A percentile compares a stretch with the other conserved stretches of the same genome.
Conservation (phyloP, 2,329 filamentous ascomycete genomes). For the Venturia carpophila region DNA sequence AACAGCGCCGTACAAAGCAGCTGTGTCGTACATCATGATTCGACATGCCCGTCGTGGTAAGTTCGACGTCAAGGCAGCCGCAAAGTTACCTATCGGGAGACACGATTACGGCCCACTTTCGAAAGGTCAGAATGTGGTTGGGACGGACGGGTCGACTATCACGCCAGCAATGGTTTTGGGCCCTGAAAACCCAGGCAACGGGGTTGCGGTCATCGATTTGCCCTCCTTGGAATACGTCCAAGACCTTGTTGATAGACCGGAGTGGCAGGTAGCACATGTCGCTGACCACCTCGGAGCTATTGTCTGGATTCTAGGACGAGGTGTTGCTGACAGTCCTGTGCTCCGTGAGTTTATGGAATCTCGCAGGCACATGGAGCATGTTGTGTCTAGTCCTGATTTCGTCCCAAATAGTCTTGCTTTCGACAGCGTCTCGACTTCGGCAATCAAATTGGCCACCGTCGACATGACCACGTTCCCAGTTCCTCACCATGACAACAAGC, state of each 20-base stretch:
- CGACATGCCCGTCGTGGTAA: conserved; percentile 69
- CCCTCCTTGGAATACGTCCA: conserved; percentile 64
- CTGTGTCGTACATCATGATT: conserved; percentile 81
- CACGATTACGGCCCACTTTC: conserved; percentile 54
- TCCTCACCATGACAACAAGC: conserved; percentile 56
- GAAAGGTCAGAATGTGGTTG: conserved; percentile 54
- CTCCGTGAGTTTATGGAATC: conserved; percentile 63
- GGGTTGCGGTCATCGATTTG: conserved; percentile 73
- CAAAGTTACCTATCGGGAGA: conserved; percentile 55
- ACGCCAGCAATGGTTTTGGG: conserved; percentile 84
- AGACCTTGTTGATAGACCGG: conserved; percentile 58
- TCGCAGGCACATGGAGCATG: conserved; percentile 57
- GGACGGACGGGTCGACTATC: conserved; percentile 58
- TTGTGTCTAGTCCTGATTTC: conserved; percentile 66
- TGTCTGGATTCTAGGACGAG: conserved; percentile 73
- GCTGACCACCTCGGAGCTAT: conserved; percentile 61
- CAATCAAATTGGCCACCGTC: conserved; percentile 61
- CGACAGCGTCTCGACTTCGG: conserved; percentile 56
- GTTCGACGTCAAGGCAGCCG: conserved; percentile 62
- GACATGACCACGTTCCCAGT: conserved; percentile 67
- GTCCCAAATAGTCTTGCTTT: conserved; percentile 70
- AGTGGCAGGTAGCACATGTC: conserved; percentile 59
- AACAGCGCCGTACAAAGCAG: conserved; percentile 56
- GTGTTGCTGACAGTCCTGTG: conserved; percentile 52
- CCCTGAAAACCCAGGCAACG: conserved; percentile 56